phyloP scores from a whole-genome alignment of 306 rosid genomes.

The Sicyos baderoa region DNA sequence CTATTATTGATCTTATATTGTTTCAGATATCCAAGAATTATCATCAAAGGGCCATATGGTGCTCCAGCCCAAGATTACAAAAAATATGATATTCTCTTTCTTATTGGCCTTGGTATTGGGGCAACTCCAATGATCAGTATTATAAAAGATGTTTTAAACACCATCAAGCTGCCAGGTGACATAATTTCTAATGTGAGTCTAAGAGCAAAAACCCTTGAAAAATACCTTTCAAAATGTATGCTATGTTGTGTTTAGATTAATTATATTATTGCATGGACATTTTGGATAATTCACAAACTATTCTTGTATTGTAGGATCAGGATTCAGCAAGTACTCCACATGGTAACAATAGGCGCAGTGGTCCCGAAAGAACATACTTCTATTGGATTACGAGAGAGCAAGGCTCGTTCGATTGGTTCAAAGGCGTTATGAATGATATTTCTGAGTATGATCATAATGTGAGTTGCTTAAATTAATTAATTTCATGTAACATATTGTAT shows the following conservation, averaged over 20 bases:
- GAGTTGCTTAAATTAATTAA: not conserved
- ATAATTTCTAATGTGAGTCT: slow-evolving; percentile 29
- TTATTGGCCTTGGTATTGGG: slow-evolving; percentile 82
- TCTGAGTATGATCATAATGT: slow-evolving; percentile 71
- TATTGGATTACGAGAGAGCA: slow-evolving; percentile 97
- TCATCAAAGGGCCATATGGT: slow-evolving; percentile 84
- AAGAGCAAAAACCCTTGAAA: too few species aligned
- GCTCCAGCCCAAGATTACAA: slow-evolving; percentile 84
- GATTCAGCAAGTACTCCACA: slow-evolving; percentile 14
- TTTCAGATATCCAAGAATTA: slow-evolving; percentile 57
- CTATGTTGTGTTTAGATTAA: too few species aligned
- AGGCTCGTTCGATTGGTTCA: slow-evolving; percentile 92
- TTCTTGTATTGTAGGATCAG: slow-evolving; percentile 26
- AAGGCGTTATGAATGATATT: slow-evolving; percentile 94
- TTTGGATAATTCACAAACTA: not conserved
- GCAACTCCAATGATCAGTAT: slow-evolving; percentile 96
- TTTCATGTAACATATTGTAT: slow-evolving; percentile 5
- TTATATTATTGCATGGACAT: too few species aligned
- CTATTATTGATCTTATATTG: not conserved
- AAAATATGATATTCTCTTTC: slow-evolving; percentile 71
- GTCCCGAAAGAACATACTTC: slow-evolving; percentile 83
- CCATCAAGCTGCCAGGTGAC: slow-evolving; percentile 31
- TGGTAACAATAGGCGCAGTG: slow-evolving; percentile 23
- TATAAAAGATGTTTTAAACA: slow-evolving; percentile 61
- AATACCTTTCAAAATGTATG: too few species aligned